phyloP scores from a whole-genome alignment of 768 basidiomycete genomes.

The Russula foetens region DNA sequence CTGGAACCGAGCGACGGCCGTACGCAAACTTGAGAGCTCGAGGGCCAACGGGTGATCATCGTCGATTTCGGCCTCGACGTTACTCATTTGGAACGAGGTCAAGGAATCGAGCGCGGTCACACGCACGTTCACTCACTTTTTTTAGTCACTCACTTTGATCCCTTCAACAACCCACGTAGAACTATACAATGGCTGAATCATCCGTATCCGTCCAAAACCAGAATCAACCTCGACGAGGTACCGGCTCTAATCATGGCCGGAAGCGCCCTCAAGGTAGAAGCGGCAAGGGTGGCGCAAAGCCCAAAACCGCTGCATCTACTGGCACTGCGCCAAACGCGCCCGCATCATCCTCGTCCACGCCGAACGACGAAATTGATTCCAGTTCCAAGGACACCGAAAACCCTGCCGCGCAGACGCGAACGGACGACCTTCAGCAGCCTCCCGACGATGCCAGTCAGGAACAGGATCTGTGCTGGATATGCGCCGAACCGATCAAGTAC shows the following conservation, averaged over 20 bases:
- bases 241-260: constrained; percentile 3
- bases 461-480: constrained; percentile 72
- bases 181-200: constrained; percentile 10
- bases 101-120: no score
- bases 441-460: neutral
- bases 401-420: neutral
- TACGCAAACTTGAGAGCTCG: constrained; percentile 31
- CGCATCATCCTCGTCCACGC: neutral
- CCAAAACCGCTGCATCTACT: neutral
- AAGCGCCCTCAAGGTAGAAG: constrained; percentile 4
- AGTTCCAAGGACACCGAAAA: neutral
- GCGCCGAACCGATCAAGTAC: constrained; percentile 89
- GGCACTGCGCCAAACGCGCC: neutral
- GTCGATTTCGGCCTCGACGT: constrained; percentile 19
- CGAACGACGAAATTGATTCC: neutral
- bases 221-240: neutral
- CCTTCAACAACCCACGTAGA: neutral
- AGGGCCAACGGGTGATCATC: constrained; percentile 33
- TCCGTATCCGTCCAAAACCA: neutral
- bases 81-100: constrained; percentile 5
- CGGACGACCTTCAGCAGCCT: neutral
- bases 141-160: no score
- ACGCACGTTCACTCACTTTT: no score
- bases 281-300: neutral
- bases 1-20: constrained; percentile 31